A percentile compares a stretch with the other conserved stretches of the same genome.
These are phyloP conservation scores for Colletotrichum musicola DNA, from an alignment of 2,329 filamentous ascomycete species.

Conservation along the genomic window DNA sequence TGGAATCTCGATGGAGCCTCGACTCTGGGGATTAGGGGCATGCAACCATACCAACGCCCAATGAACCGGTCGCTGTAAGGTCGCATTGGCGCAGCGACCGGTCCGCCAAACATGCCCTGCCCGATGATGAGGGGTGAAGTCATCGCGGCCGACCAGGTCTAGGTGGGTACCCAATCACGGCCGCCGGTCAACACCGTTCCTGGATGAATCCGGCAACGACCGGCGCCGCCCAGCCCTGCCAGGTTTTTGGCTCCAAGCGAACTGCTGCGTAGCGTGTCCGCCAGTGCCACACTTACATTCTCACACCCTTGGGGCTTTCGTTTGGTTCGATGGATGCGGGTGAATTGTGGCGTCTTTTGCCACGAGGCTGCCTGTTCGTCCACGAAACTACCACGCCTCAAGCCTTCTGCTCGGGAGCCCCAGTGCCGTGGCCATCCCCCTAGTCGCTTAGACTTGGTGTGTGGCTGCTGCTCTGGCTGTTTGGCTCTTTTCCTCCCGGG, in stretches of 20 bases:
- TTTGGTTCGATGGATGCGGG: neutral
- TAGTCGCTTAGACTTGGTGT: neutral
- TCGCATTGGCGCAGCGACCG: slow-evolving; percentile 13
- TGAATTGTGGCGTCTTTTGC: slow-evolving; percentile 29
- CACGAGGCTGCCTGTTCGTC: slow-evolving; percentile 29
- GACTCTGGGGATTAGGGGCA: neutral
- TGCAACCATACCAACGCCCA: neutral
- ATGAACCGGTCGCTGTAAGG: neutral
- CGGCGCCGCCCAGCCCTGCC: slow-evolving; percentile 25
- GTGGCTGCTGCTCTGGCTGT: neutral
- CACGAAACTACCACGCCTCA: slow-evolving; percentile 10
- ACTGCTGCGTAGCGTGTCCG: neutral
- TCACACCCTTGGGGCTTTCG: neutral
- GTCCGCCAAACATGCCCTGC: slow-evolving; percentile 21
- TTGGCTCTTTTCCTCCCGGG: neutral
- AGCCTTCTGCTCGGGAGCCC: neutral
- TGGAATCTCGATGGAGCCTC: slow-evolving; percentile 30
- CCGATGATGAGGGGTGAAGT: slow-evolving; percentile 40
- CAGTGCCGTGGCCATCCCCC: slow-evolving; percentile 3
- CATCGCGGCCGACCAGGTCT: slow-evolving; percentile 27
- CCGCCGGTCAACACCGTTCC: slow-evolving; percentile 16
- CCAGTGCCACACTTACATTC: slow-evolving; percentile 8
- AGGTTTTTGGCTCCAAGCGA: slow-evolving; percentile 31
- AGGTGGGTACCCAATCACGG: slow-evolving; percentile 33
- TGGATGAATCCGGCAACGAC: slow-evolving; percentile 35